Evolutionary conservation across 2,329 filamentous ascomycete species (phyloP).

Genomic region (Hypocreales sp.): DNA sequence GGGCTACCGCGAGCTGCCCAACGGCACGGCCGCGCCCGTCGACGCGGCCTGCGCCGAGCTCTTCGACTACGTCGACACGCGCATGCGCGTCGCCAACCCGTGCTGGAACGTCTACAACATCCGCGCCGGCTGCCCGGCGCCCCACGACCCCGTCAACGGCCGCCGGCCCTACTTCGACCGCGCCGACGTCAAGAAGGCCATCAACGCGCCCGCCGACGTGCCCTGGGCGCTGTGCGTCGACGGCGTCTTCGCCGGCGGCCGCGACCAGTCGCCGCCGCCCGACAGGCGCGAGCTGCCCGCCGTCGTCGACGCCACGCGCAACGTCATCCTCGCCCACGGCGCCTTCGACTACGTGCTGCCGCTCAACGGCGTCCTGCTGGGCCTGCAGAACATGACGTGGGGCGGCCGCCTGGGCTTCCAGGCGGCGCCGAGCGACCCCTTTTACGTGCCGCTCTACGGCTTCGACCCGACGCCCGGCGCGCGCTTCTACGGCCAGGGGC

Average conservation of each 20-base stretch:
- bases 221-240: slow-evolving; percentile 5
- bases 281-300: slow-evolving; percentile 45
- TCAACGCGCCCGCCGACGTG: slow-evolving; percentile 40
- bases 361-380: slow-evolving; percentile 52
- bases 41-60: slow-evolving; percentile 38
- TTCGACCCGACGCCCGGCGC: slow-evolving; percentile 26
- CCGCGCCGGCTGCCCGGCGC: slow-evolving; percentile 49
- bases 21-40: slow-evolving; percentile 12
- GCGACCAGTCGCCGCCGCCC: slow-evolving; percentile 23
- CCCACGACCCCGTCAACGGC: slow-evolving; percentile 50
- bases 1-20: slow-evolving; percentile 17
- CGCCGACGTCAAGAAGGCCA: slow-evolving; percentile 49
- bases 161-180: slow-evolving; percentile 65
- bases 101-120: slow-evolving; percentile 71
- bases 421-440: slow-evolving; percentile 38
- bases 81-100: slow-evolving; percentile 46
- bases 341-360: slow-evolving; percentile 53
- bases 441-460: slow-evolving; percentile 43
- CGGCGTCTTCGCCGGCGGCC: slow-evolving; percentile 2
- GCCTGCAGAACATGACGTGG: slow-evolving; percentile 74
- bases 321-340: slow-evolving; percentile 62
- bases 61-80: slow-evolving; percentile 38
- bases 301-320: slow-evolving; percentile 58
- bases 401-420: slow-evolving; percentile 57
- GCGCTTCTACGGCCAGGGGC: slow-evolving; percentile 20